Base-by-base conservation (phyloP, 345 rosid genomes). In the Populus nigra region DNA sequence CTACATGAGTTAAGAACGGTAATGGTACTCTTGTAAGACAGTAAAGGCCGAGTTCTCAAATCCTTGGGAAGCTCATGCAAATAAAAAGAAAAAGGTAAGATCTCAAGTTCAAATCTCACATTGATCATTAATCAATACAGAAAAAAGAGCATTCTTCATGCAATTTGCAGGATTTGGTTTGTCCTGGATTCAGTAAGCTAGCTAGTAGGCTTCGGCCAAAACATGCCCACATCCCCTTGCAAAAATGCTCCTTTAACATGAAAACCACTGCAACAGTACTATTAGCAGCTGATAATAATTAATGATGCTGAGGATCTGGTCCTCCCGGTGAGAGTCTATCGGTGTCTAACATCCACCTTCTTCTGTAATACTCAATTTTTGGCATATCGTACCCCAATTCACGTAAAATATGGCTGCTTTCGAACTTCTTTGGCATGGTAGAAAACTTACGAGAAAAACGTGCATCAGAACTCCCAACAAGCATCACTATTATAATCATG, bases 301-400 rank as follows among this genome's bases (percentile, higher is more conserved):
- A 72, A 68, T 88, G 87, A 77, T 88, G 91, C 8, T 74, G 62
- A 43, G 88, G 76, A 79, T 88, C 88, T 8, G 91, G 91, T 23
- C 91, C 91, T 49, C 87, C 89, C 0, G 89, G 89, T 0, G 89
- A 68, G 16, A 75, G 7, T 69, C 89, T 82, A 0, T 78, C 45
- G 7, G 78, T 67, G 8, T n/a, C 81, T 67, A 69, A 66, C 81
- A 74, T 71, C 79, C 35, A 72, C 31, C 82, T 79, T 23, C 82
- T 79, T 8, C 72, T 25, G 41, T 68, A 27, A 35, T 45, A 27
- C 29, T 36, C 39, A 27, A 77, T 29, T 69, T 53, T 81, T 2
- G 75, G 55, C 10, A 25, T 27, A 45, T 53, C 77, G 65, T 81
- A 80, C 8, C 76, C 86, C 25, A 88, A 65, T 61, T 81, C 80